Evolutionary conservation across 208 protist genomes (phyloP).

Genomic region (Acanthamoeba pearcei): DNA sequence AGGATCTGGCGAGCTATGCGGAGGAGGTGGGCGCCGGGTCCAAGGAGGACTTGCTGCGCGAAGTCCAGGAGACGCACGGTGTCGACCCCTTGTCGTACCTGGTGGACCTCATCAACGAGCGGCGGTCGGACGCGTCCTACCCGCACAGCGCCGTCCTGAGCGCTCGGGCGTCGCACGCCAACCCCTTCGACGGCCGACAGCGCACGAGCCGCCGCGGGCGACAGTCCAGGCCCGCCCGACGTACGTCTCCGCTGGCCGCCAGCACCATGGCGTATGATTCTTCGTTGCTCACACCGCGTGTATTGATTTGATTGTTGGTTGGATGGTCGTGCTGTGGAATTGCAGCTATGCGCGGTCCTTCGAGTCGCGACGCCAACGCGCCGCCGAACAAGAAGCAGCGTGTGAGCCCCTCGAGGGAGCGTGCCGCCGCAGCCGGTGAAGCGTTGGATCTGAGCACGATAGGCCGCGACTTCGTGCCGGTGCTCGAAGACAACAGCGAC

Average conservation of each 20-base stretch:
- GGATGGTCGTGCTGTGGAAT: too few species aligned
- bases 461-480: neutral
- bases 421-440: neutral
- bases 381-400: neutral
- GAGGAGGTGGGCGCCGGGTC: neutral
- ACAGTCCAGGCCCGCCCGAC: too few species aligned
- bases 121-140: neutral
- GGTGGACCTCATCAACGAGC: neutral
- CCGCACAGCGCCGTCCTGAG: neutral
- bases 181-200: neutral
- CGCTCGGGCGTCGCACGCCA: neutral
- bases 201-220: neutral
- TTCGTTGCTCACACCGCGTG: too few species aligned
- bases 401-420: neutral
- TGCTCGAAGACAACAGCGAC: neutral
- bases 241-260: too few species aligned
- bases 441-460: neutral
- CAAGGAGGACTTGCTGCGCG: neutral
- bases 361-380: neutral
- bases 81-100: neutral
- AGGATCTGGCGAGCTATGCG: slow-evolving; percentile 14
- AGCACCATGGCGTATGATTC: too few species aligned
- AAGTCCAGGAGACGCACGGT: neutral
- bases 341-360: too few species aligned
- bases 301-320: too few species aligned